A percentile compares a stretch with the other conserved stretches of the same genome.
phyloP scores from a whole-genome alignment of 1,284 basidiomycete species.

The Phellinidium pouzarii region DNA sequence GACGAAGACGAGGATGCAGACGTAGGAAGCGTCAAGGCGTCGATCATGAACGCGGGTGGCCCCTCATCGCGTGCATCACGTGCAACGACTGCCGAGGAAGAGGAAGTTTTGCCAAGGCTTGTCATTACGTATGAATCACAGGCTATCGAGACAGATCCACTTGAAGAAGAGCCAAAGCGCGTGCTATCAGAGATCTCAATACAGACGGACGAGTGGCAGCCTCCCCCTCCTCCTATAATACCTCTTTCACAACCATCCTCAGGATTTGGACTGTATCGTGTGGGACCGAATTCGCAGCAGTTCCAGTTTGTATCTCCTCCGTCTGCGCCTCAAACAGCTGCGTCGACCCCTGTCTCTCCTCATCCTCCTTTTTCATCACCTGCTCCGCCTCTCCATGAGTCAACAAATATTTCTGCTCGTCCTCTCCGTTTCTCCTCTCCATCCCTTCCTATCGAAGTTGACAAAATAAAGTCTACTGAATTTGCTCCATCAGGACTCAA shows the following conservation, averaged over 20 bases:
- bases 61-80: constrained; percentile 23
- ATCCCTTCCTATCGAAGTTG: constrained; percentile 32
- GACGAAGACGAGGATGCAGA: constrained; percentile 44
- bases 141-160: constrained; percentile 31
- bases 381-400: constrained; percentile 39
- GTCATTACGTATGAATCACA: constrained; percentile 34
- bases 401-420: constrained; percentile 30
- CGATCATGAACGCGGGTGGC: constrained; percentile 28
- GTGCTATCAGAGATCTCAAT: constrained; percentile 65
- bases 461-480: constrained; percentile 49
- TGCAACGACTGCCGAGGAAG: not conserved
- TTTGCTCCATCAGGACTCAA: constrained; percentile 50
- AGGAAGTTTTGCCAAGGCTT: not conserved
- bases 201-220: constrained; percentile 70
- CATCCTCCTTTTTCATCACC: constrained; percentile 29
- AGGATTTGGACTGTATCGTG: constrained; percentile 40
- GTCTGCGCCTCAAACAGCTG: constrained; percentile 28
- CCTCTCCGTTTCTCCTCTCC: constrained; percentile 32
- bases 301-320: constrained; percentile 69
- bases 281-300: constrained; percentile 55
- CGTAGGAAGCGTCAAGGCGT: constrained; percentile 62
- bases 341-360: constrained; percentile 25
- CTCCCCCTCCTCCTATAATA: constrained; percentile 28
- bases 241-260: constrained; percentile 19
- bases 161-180: constrained; percentile 38